Evolutionary conservation across 306 rosid genomes (phyloP).

Genomic region (Prunus kanzakura): DNA sequence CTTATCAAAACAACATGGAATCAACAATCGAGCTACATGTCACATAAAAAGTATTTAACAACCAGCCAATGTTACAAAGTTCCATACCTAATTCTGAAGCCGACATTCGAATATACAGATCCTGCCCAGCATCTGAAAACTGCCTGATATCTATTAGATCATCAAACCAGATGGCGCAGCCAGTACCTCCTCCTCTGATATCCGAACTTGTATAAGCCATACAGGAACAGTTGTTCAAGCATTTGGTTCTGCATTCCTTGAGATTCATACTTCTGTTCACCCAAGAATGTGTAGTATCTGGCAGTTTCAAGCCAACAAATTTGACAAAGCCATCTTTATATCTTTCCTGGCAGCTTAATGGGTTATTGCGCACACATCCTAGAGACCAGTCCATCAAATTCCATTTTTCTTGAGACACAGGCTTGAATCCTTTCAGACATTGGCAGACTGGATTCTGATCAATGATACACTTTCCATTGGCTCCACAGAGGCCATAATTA

Average conservation of each 20-base stretch:
- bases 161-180: slow-evolving; percentile 22
- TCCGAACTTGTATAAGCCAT: slow-evolving; percentile 45
- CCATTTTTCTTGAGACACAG: slow-evolving; percentile 15
- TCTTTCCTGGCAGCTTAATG: no score
- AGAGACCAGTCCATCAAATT: no score
- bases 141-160: slow-evolving; percentile 40
- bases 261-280: slow-evolving; percentile 34
- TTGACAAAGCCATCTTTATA: no score
- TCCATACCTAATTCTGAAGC: slow-evolving; percentile 24
- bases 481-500: slow-evolving; percentile 38
- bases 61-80: background rate
- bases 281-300: slow-evolving; percentile 35
- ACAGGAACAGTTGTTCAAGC: slow-evolving; percentile 56
- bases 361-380: no score
- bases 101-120: slow-evolving; percentile 33
- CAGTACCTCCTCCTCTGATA: slow-evolving; percentile 47
- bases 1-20: background rate
- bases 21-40: slow-evolving; percentile 34
- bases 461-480: slow-evolving; percentile 31
- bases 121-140: slow-evolving; percentile 16
- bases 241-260: slow-evolving; percentile 35
- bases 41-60: slow-evolving; percentile 9
- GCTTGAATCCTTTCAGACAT: slow-evolving; percentile 44
- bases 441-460: slow-evolving; percentile 40
- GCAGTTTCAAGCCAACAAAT: no score